Base-by-base conservation (phyloP, 2,329 filamentous ascomycete species). In the Mycosphaerelloides madeirae region DNA sequence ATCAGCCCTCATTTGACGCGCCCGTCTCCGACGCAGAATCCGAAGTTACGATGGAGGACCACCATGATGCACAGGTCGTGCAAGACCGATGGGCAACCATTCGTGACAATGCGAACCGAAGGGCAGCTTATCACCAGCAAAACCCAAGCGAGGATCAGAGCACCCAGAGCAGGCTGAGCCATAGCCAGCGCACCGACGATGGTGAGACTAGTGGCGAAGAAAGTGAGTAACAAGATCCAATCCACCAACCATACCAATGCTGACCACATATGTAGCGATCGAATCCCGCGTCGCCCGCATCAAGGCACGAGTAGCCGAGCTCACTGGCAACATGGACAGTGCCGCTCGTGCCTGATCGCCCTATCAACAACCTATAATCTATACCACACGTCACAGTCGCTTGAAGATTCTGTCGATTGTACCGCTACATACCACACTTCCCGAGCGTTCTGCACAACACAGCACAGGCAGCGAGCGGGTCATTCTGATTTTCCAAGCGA, bases 271-370 rank as follows among this genome's bases (percentile, higher is more conserved):
- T 42, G n/a, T 56, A 94, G 88, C 90, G 29, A 97, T 97, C 60
- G 93, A 98, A 68, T 90, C 89, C 38, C 87, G 93, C 55, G 93
- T 97, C 48, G 93, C 93, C 38, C 86, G 93, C 52, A 98, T 98
- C 77, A 97, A 96, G 72, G 93, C 93, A 48, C 84, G 93, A 50
- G 93, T 98, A 46, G 93, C 93, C 41, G 89, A 96, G 66, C 71
- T 98, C 58, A 98, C 93, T 2, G 64, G 64, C 41, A 57, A 57
- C 43, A 62, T 62, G 51, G 60, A 62, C 11, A 46, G 37, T 25
- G 31, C 38, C 39, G 28, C 48, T 29, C 40, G 37, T 19, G 29
- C 18, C 22, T 41, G 32, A 46, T 31, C 32, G 31, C 14, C 31
- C 14, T 11, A 44, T 25, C 34, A 18, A 7, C 19, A 28, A 31